These are phyloP conservation scores for Gloeostereum incarnatum DNA, from an alignment of 768 basidiomycete genomes.

Conservation along the genomic window DNA sequence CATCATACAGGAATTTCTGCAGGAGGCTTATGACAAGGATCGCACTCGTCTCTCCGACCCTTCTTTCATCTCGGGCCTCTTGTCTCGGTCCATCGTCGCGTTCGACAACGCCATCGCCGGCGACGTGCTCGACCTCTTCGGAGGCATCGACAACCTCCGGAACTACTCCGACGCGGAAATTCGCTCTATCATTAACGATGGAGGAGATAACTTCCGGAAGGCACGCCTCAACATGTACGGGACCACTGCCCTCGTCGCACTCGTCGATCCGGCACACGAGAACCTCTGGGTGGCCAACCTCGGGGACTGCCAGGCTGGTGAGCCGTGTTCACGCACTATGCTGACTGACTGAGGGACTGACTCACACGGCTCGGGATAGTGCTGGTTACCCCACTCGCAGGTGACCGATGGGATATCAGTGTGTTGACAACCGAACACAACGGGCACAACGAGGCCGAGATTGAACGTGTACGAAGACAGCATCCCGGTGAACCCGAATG, in stretches of 20 bases:
- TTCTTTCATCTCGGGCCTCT: constrained; percentile 42
- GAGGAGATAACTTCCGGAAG: constrained; percentile 53
- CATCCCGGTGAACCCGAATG: constrained; percentile 69
- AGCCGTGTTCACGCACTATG: constrained; percentile 15
- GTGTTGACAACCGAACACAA: constrained; percentile 62
- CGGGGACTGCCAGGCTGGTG: constrained; percentile 74
- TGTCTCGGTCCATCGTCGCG: constrained; percentile 46
- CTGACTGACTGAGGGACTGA: constrained; percentile 6
- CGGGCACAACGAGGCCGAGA: constrained; percentile 56
- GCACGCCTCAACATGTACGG: constrained; percentile 72
- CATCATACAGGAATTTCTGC: constrained; percentile 52
- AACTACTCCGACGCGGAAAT: constrained; percentile 49
- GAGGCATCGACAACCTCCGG: constrained; percentile 38
- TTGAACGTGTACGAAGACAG: constrained; percentile 50
- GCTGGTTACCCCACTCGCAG: constrained; percentile 35
- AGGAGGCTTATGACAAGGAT: constrained; percentile 27
- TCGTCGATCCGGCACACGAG: constrained; percentile 59
- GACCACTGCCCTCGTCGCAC: constrained; percentile 64
- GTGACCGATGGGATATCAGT: constrained; percentile 49
- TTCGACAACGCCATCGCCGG: constrained; percentile 63
- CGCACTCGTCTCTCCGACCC: constrained; percentile 31
- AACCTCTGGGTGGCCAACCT: constrained; percentile 76
- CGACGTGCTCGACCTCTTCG: constrained; percentile 53
- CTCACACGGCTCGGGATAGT: constrained; percentile 21
- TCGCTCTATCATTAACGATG: constrained; percentile 55